Evolutionary conservation across 2,329 filamentous ascomycete genomes (phyloP).

Genomic region (Helotiales sp.): DNA sequence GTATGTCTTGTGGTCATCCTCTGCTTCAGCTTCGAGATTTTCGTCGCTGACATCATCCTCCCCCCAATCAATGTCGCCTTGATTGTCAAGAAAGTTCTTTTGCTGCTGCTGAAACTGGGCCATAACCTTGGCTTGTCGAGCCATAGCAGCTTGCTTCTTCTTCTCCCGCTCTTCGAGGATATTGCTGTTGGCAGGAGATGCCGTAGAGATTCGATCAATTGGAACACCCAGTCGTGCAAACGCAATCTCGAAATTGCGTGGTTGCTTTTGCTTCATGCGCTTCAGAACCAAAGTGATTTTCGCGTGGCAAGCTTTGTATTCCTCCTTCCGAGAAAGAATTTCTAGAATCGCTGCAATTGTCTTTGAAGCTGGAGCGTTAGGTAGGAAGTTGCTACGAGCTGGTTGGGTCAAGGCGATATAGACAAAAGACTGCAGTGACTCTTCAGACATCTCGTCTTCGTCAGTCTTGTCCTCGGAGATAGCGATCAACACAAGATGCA

Average conservation of each 20-base stretch:
- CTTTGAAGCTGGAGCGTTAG: constrained; percentile 59
- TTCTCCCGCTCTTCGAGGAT: constrained; percentile 70
- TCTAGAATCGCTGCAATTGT: constrained; percentile 70
- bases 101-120: constrained; percentile 98
- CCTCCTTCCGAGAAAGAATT: constrained; percentile 67
- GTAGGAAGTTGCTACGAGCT: constrained; percentile 65
- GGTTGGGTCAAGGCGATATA: constrained; percentile 69
- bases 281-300: constrained; percentile 85
- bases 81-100: constrained; percentile 89
- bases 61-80: constrained; percentile 87
- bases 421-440: constrained; percentile 69
- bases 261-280: constrained; percentile 82
- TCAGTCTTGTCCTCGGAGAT: constrained; percentile 78
- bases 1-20: constrained; percentile 70
- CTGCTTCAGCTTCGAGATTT: constrained; percentile 61
- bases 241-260: constrained; percentile 71
- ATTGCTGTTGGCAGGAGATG: constrained; percentile 72
- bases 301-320: constrained; percentile 80
- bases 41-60: constrained; percentile 78
- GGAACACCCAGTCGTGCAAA: constrained; percentile 68
- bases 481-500: constrained; percentile 86
- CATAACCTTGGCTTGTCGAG: constrained; percentile 92
- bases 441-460: constrained; percentile 55
- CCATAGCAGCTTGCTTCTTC: constrained; percentile 89
- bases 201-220: constrained; percentile 79